phyloP scores from a whole-genome alignment of 148 eudicot species.

The Heliosperma pusillum region DNA sequence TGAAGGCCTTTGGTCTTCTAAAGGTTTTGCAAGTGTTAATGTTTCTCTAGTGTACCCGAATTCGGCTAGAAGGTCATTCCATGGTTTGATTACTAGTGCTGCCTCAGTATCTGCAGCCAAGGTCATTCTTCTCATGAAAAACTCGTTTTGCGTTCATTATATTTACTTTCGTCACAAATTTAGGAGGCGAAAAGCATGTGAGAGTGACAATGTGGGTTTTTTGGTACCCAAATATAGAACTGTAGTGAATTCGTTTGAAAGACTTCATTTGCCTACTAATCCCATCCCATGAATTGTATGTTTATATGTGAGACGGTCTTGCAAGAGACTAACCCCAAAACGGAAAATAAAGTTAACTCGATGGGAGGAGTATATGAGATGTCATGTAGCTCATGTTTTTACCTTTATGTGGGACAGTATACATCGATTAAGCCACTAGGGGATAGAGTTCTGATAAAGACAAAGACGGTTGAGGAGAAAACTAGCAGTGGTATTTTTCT shows the following conservation, averaged over 20 bases:
- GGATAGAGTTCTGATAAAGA: slow-evolving; percentile 65
- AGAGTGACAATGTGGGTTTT: too few species aligned
- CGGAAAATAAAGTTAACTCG: neutral
- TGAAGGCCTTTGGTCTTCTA: slow-evolving; percentile 42
- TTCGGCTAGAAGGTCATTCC: slow-evolving; percentile 35
- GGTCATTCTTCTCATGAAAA: slow-evolving; percentile 28
- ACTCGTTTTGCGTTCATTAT: neutral
- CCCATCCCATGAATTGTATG: too few species aligned
- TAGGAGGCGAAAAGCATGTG: too few species aligned
- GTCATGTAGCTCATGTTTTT: neutral
- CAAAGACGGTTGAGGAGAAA: slow-evolving; percentile 58
- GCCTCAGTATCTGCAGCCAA: slow-evolving; percentile 61
- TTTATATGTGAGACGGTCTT: neutral
- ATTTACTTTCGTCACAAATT: neutral
- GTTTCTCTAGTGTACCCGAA: slow-evolving; percentile 32
- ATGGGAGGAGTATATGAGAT: neutral
- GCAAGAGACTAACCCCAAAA: neutral
- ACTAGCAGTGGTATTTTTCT: slow-evolving; percentile 64
- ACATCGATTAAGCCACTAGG: slow-evolving; percentile 73
- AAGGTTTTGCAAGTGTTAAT: slow-evolving; percentile 19
- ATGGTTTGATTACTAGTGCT: slow-evolving; percentile 52
- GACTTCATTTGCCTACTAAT: too few species aligned
- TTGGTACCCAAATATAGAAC: too few species aligned
- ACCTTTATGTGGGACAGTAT: slow-evolving; percentile 38
- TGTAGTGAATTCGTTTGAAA: too few species aligned